These are phyloP conservation scores for Ascochyta pisi DNA, from an alignment of 2,329 filamentous ascomycete species.

Conservation along the genomic window DNA sequence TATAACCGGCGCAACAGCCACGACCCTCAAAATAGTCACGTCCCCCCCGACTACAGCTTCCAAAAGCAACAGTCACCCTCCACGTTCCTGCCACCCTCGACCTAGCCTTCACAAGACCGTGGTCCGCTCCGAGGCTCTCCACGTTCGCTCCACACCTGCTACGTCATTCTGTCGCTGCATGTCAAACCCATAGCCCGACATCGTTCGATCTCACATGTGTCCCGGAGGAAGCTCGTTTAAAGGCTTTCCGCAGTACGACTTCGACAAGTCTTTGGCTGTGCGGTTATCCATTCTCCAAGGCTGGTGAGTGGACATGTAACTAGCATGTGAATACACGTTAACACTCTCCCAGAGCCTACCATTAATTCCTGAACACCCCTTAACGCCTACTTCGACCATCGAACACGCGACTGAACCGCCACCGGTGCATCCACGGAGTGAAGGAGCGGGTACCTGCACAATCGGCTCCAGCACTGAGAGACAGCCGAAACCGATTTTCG, in stretches of 20 bases:
- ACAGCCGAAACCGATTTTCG: neutral
- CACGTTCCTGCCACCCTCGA: neutral
- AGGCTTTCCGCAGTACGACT: constrained; percentile 35
- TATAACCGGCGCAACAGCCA: constrained; percentile 10
- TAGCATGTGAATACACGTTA: constrained; percentile 22
- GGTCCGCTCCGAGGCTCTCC: constrained; percentile 8
- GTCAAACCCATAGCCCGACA: constrained; percentile 23
- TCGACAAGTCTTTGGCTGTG: constrained; percentile 37
- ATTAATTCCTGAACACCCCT: constrained; percentile 13
- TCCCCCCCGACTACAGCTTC: neutral
- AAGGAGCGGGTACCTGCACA: constrained; percentile 1
- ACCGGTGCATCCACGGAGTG: constrained; percentile 1
- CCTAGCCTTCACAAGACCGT: constrained; percentile 7
- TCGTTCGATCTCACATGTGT: constrained; percentile 37
- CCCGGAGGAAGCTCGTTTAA: constrained; percentile 29
- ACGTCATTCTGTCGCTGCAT: constrained; percentile 36
- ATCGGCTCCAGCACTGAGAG: neutral
- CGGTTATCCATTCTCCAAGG: constrained; percentile 17
- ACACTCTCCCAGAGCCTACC: constrained; percentile 20
- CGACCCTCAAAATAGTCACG: constrained; percentile 3
- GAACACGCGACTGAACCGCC: constrained; percentile 2
- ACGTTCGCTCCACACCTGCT: constrained; percentile 20
- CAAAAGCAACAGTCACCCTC: constrained; percentile 5
- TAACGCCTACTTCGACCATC: constrained; percentile 12
- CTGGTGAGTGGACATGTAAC: constrained; percentile 18